phyloP scores from a whole-genome alignment of 768 basidiomycete genomes.

The Lactarius akahatsu region DNA sequence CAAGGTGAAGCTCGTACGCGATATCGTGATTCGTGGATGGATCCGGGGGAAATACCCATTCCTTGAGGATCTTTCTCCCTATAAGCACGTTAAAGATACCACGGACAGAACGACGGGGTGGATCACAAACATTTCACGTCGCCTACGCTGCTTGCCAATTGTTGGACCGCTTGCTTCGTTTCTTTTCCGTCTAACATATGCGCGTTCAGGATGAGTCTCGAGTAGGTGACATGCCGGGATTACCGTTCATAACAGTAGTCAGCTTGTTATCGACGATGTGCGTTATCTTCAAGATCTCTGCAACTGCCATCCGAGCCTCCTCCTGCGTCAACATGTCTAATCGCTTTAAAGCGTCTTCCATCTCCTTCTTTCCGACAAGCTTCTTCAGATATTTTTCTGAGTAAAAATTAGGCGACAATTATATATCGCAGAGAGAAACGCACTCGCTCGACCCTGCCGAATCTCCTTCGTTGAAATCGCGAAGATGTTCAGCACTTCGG shows the following conservation, averaged over 20 bases:
- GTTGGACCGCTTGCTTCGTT: neutral
- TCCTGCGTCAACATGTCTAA: neutral
- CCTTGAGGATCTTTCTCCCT: neutral
- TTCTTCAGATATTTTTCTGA: neutral
- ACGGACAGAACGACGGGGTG: neutral
- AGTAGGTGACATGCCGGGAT: neutral
- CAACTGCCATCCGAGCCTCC: neutral
- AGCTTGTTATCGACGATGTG: neutral
- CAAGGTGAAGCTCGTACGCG: neutral
- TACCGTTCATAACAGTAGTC: neutral
- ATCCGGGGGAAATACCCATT: neutral
- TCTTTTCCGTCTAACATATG: neutral
- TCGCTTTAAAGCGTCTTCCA: neutral
- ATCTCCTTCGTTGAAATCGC: neutral
- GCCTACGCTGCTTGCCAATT: neutral
- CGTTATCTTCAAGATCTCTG: neutral
- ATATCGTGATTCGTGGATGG: neutral
- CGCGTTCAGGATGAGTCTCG: neutral
- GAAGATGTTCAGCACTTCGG: neutral
- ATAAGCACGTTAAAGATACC: neutral
- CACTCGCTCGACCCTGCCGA: neutral
- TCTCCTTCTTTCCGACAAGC: neutral
- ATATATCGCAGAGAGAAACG: neutral
- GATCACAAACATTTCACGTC: neutral
- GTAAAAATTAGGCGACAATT: neutral